Evolutionary conservation across 2,329 filamentous ascomycete genomes (phyloP), one percentile per base, ranked within the genome.

Genomic region (Neoascochyta sp.): DNA sequence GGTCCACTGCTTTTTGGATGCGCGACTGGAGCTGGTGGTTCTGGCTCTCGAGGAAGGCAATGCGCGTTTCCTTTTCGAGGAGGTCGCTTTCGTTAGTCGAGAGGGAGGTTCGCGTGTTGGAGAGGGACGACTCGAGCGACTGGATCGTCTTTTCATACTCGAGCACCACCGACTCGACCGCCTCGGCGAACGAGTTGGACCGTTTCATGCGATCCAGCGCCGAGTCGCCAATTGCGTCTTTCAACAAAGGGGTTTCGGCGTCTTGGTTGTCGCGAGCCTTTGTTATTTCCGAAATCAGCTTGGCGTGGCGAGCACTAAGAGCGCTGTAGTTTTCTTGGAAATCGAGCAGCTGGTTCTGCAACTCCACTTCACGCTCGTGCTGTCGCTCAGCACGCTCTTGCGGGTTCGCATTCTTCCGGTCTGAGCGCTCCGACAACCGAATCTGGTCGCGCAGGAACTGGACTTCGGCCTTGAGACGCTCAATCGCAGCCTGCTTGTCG

Each of bases 71-170:
- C 60, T 85, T 92, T 62, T 98, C 93, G 3, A 96, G 72, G 14
- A 98, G 71, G 34, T 71, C 83, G 32, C 88, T 92, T 62, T 98
- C 93, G 0, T 85, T 89, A 43, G 71, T 82, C 8, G 92, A 83
- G 16, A 98, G 71, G 0, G 86, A 87, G 18, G 84, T 75, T 34
- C 92, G 78, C 1, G 92, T 96, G 53, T 80, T 92, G 1, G 89
- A 89, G 9, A 98, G 76, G 2, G 89, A 95, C 28, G 88, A 81
- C 63, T 98, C 92, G 10, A 98, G 75, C 30, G 79, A 83, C 60
- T 96, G 89, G 27, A 98, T 98, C 0, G 93, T 98, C 73, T 94
- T 96, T 62, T 98, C 93, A 58, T 98, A 98, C 64, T 98, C 92
- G 27, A 96, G 70, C 3, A 98, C 87, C 13, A 98, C 87, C 55